Base-by-base conservation (phyloP, 106 monocot genomes). In the Dioscorea dumetorum region DNA sequence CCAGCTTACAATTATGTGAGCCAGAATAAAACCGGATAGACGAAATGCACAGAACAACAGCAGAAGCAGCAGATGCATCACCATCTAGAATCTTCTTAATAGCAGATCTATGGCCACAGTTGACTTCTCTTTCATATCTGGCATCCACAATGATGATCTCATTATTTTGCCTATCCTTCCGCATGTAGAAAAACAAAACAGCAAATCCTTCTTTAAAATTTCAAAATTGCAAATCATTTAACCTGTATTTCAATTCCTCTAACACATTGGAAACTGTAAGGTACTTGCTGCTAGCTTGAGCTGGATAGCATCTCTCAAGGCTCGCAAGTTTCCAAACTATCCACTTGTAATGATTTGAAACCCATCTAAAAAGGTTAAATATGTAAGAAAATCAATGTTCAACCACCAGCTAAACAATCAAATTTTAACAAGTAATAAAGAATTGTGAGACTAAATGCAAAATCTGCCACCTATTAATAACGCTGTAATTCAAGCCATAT, bases 251-350 rank as follows among this genome's bases (percentile, higher is more conserved):
- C 61, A 97, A 76, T 77, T 97, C 95, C 21, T 88, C 88, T 57
- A 91, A 77, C 67, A 91, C 91, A 67, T 89, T 97, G 56, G 62
- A 68, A 78, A 82, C 61, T 49, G 86, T 89, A 63, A 97, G 79
- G 71, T 76, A 77, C 35, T 74, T 97, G 18, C 86, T 82, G 61
- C 56, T 58, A 65, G 78, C 76, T 70, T 76, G 66, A 41, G 61
- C 33, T 71, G 91, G 79, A 81, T 88, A 91, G 70, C 84, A 67
- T 82, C 95, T 86, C 56, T 97, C 95, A 18, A 82, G 59, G 73
- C 83, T 80, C 63, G 91, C 91, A 71, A 97, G 91, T 68, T 97
- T 97, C 95, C 95, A 97, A 24, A 91, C 86, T 72, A 97, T 91
- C 91, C 88, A 89, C 67, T 88, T 97, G 71, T 97, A 91, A 63